Base-by-base conservation (phyloP, 257 asterid genomes). In the Cynanchum wilfordii region DNA sequence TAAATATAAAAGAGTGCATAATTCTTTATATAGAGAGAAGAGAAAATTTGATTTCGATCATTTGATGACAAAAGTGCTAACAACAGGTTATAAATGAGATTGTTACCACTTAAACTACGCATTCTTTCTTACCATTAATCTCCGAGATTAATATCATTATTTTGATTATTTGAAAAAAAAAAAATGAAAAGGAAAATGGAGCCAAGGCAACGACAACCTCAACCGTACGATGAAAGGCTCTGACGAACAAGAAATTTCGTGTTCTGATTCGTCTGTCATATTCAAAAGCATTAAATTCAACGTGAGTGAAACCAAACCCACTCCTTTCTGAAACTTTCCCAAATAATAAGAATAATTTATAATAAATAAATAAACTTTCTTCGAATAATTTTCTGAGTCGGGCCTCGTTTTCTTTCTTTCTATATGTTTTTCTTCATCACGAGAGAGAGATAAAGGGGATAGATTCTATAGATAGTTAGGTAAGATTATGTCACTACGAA, bases 401-500 rank as follows among this genome's bases (percentile, higher is more conserved):
- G 24, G 13, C 13, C 68, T 33, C 50, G 3, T 16, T 36, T 16
- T 9, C 24, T 64, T 38, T 36, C 66, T 25, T 42, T 42, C 47
- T 42, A 7, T 42, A 64, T 3, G n/a, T 7, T 19, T 33, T 64
- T 19, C 17, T 25, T 30, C 45, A 7, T 42, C 11, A 8, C 24
- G 47, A 60, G 67, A 16, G 2, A 33, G 49, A 33, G 38, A 33
- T 33, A 33, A 6, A 20, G 7, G 27, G 3, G 25, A 6, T 22
- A 20, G 27, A 54, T 20, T 42, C 47, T 42, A 33, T 33, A 20
- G 12, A 54, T 54, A 47, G 45, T 7, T 47, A 20, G 59, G 59
- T 51, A 51, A 20, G 11, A 42, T 42, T n/a, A 87, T 88, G 97
- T 89, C 98, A 73, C 84, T 79, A 22, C 74, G 90, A 33, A 84